Conservation (phyloP, 2,329 filamentous ascomycete genomes). For the Cladosporium sp. region DNA sequence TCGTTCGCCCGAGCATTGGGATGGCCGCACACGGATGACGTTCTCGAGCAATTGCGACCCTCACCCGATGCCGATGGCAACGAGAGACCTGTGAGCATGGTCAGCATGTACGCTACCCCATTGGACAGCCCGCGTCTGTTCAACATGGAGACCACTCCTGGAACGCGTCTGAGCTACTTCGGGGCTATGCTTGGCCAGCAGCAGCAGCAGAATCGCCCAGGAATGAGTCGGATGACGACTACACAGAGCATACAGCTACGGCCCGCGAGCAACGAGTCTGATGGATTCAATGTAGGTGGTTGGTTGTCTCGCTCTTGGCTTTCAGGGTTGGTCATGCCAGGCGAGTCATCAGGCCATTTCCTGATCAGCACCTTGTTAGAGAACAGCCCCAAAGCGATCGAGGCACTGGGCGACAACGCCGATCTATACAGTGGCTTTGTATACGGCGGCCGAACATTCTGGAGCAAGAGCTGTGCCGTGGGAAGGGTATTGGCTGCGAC, state of each 20-base stretch:
- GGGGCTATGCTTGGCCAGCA: slow-evolving; percentile 7
- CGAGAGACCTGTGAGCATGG: slow-evolving; percentile 21
- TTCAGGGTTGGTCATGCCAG: slow-evolving; percentile 57
- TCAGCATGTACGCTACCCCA: slow-evolving; percentile 28
- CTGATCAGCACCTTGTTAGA: slow-evolving; percentile 60
- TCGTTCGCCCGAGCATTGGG: slow-evolving; percentile 53
- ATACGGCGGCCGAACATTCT: slow-evolving; percentile 54
- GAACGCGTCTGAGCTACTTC: slow-evolving; percentile 20
- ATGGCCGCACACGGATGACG: slow-evolving; percentile 48
- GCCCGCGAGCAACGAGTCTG: slow-evolving; percentile 20
- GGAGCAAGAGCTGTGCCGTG: slow-evolving; percentile 60
- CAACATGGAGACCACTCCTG: not conserved
- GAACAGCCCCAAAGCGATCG: slow-evolving; percentile 54
- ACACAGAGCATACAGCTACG: slow-evolving; percentile 27
- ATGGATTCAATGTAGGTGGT: slow-evolving; percentile 26
- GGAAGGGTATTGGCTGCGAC: slow-evolving; percentile 54
- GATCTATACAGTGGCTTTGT: slow-evolving; percentile 59
- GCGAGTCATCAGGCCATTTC: slow-evolving; percentile 55
- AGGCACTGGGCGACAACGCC: slow-evolving; percentile 51
- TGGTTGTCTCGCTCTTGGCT: slow-evolving; percentile 61
- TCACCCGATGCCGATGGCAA: not conserved
- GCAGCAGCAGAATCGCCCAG: slow-evolving; percentile 17
- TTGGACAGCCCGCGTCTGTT: slow-evolving; percentile 27
- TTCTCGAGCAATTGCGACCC: slow-evolving; percentile 17
- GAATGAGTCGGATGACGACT: slow-evolving; percentile 24